Conservation (phyloP, 2,329 filamentous ascomycete genomes). For the Simplicillium aogashimaense region DNA sequence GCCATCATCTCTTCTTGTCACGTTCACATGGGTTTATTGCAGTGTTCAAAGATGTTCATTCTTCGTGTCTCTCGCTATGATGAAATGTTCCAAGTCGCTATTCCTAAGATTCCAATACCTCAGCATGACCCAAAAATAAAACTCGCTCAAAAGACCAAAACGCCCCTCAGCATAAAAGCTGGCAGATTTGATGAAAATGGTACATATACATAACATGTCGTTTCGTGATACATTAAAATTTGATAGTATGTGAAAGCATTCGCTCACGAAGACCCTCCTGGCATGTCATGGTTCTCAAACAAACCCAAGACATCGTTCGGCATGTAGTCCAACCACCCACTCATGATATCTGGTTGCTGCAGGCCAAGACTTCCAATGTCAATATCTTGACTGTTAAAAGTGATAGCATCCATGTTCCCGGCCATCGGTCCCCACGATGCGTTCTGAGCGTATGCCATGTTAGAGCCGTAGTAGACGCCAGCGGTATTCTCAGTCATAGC, state of each 20-base stretch:
- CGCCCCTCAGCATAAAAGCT: too few species aligned
- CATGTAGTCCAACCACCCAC: constrained; percentile 63
- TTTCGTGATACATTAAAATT: too few species aligned
- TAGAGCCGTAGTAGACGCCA: constrained; percentile 13
- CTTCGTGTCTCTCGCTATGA: too few species aligned
- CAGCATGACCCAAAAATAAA: too few species aligned
- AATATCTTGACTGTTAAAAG: constrained; percentile 69
- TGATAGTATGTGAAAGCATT: neutral
- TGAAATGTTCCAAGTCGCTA: too few species aligned
- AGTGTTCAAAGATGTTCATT: too few species aligned
- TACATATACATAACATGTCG: too few species aligned
- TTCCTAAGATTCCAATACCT: too few species aligned
- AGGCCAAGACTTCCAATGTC: constrained; percentile 58
- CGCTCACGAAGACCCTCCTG: constrained; percentile 5
- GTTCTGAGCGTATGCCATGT: constrained; percentile 14
- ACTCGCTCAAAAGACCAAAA: too few species aligned
- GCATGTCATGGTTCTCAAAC: constrained; percentile 30
- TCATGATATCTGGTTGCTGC: constrained; percentile 57
- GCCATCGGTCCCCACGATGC: constrained; percentile 19
- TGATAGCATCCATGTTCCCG: constrained; percentile 42
- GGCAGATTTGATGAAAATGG: too few species aligned
- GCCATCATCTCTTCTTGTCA: too few species aligned
- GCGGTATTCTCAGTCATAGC: constrained; percentile 23
- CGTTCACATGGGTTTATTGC: too few species aligned
- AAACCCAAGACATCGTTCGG: constrained; percentile 55